Evolutionary conservation across 129 eudicot genomes (phyloP).

Genomic region (Flaveria sonorensis): DNA sequence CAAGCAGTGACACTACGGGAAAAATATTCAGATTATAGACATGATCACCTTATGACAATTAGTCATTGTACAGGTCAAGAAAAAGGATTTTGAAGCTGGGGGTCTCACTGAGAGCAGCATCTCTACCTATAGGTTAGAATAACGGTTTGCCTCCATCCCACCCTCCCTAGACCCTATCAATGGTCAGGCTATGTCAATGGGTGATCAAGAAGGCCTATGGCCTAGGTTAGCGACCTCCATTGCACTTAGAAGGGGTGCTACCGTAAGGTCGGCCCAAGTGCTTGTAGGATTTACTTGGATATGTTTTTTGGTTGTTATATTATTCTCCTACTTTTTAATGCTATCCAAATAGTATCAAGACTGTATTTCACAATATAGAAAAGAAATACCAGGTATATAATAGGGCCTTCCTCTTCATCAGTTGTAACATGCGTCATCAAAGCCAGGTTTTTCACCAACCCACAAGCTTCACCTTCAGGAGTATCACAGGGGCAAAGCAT

Average conservation of each 20-base stretch:
- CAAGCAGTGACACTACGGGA: constrained; percentile 62
- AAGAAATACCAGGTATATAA: constrained; percentile 65
- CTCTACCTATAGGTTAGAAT: too few relatives aligned
- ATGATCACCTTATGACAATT: neutral
- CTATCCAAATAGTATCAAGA: neutral
- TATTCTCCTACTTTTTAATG: neutral
- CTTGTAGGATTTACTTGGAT: too few relatives aligned
- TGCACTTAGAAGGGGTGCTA: too few relatives aligned
- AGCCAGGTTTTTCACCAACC: constrained; percentile 89
- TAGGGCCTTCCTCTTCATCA: constrained; percentile 89
- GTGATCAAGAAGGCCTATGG: too few relatives aligned
- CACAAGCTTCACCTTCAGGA: constrained; percentile 99
- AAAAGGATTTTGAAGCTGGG: too few relatives aligned
- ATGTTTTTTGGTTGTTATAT: too few relatives aligned
- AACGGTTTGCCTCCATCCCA: too few relatives aligned
- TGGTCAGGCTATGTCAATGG: too few relatives aligned
- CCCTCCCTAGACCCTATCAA: too few relatives aligned
- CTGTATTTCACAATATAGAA: neutral
- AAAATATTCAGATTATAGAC: constrained; percentile 4
- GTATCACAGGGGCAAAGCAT: constrained; percentile 99
- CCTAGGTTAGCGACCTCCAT: too few relatives aligned
- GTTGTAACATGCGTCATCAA: constrained; percentile 95
- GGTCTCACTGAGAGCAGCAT: too few relatives aligned
- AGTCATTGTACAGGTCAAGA: neutral
- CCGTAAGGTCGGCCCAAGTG: too few relatives aligned